These are phyloP conservation scores for Aureobasidium sp. DNA, from an alignment of 2,329 filamentous ascomycete genomes.

Conservation along the genomic window DNA sequence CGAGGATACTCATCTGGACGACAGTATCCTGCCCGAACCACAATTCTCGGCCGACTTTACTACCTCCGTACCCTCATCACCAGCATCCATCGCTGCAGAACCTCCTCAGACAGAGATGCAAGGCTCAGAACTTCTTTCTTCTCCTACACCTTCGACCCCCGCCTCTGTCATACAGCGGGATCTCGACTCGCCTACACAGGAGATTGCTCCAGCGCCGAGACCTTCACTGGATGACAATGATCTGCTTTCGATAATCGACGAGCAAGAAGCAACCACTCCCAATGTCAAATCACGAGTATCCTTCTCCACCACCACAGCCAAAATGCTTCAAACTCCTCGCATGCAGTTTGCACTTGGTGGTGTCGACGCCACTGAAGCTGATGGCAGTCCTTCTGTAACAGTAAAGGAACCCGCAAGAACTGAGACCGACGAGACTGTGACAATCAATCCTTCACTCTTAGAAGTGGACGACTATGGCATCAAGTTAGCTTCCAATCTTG, in stretches of 20 bases:
- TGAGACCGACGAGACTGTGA: background rate
- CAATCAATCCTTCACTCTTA: slow-evolving; percentile 3
- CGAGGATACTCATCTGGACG: slow-evolving; percentile 8
- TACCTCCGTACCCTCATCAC: background rate
- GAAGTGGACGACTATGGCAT: slow-evolving; percentile 8
- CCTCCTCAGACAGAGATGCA: background rate
- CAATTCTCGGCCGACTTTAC: slow-evolving; percentile 8
- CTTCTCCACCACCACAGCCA: background rate
- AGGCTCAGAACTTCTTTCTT: slow-evolving; percentile 7
- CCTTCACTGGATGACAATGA: slow-evolving; percentile 1
- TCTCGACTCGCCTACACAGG: background rate
- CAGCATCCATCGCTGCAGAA: background rate
- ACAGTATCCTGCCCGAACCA: slow-evolving; percentile 4
- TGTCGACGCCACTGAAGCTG: background rate
- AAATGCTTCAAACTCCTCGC: slow-evolving; percentile 13
- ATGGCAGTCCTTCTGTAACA: background rate
- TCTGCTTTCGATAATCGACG: background rate
- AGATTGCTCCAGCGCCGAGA: background rate
- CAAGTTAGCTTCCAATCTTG: background rate
- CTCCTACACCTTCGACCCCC: slow-evolving; percentile 7
- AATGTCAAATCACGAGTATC: background rate
- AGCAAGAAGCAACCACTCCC: background rate
- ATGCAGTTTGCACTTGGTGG: slow-evolving; percentile 13
- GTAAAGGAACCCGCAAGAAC: background rate
- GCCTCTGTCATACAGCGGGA: background rate